phyloP scores from a whole-genome alignment of 164 flowering plant species.

The Hamamelis virginiana region DNA sequence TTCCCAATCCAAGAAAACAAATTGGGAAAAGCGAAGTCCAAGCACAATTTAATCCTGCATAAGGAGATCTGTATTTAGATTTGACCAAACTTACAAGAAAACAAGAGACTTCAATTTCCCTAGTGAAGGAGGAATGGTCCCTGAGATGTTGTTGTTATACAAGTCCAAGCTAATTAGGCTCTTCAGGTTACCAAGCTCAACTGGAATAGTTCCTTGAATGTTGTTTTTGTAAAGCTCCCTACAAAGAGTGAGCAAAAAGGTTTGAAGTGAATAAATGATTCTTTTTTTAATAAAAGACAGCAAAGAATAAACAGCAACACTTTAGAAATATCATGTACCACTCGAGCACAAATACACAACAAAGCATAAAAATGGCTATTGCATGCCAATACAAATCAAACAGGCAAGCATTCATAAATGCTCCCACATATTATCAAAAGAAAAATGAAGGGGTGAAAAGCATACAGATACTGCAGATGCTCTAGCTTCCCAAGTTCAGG shows the following conservation, averaged over 20 bases:
- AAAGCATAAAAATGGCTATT: background rate
- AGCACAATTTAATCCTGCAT: background rate
- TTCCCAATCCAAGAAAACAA: background rate
- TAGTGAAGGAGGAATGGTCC: slow-evolving; percentile 66
- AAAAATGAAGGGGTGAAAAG: slow-evolving; percentile 6
- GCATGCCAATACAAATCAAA: background rate
- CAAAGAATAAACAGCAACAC: background rate
- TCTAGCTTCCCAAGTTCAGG: slow-evolving; percentile 89
- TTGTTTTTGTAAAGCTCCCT: slow-evolving; percentile 93
- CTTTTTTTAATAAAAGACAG: background rate
- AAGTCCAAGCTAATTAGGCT: slow-evolving; percentile 87
- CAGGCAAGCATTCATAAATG: background rate
- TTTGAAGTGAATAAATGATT: background rate
- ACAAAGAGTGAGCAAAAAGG: slow-evolving; percentile 10
- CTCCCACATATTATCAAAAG: background rate
- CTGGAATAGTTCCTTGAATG: slow-evolving; percentile 81
- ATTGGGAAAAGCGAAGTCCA: background rate
- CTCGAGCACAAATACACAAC: background rate
- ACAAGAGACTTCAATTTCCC: slow-evolving; percentile 86
- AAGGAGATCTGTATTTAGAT: background rate
- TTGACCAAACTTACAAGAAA: slow-evolving; percentile 63
- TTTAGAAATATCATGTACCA: background rate
- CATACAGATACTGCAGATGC: slow-evolving; percentile 87
- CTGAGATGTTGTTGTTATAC: slow-evolving; percentile 82
- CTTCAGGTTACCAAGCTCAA: slow-evolving; percentile 87